Conservation (phyloP, 345 rosid genomes). For the Raphanus raphanistrum region DNA sequence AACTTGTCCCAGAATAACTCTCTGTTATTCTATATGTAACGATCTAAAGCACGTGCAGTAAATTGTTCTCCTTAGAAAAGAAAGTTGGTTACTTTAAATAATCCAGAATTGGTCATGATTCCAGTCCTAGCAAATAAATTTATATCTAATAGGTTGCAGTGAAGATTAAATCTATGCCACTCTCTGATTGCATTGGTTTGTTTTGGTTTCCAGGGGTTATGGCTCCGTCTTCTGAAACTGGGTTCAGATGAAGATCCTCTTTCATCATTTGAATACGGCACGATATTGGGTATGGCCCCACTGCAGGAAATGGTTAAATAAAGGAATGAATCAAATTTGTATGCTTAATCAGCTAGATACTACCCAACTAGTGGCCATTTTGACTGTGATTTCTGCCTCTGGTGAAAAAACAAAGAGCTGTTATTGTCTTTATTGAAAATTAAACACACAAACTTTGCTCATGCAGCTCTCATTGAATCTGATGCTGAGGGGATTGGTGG, state of each 20-base stretch:
- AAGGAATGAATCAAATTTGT: conserved; percentile 11
- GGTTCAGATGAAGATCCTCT: conserved; percentile 95
- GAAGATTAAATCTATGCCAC: conserved; percentile 16
- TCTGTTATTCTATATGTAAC: neutral
- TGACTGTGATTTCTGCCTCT: conserved; percentile 2
- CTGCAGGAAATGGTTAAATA: neutral
- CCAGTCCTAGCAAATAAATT: conserved; percentile 1
- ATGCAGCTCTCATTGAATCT: conserved; percentile 96
- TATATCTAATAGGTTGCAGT: neutral
- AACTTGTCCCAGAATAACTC: neutral
- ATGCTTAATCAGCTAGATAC: conserved; percentile 11
- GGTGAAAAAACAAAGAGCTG: conserved; percentile 19
- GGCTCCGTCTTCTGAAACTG: conserved; percentile 90
- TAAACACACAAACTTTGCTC: conserved; percentile 30
- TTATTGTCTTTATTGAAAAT: conserved; percentile 25
- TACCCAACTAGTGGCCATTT: conserved; percentile 13
- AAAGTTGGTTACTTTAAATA: conserved; percentile 1
- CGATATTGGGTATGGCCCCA: conserved; percentile 62
- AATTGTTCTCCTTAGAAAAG: neutral
- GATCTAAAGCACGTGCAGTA: neutral
- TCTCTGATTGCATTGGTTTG: conserved; percentile 21
- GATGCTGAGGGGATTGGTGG: conserved; percentile 99
- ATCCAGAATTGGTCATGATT: conserved; percentile 2
- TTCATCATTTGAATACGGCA: conserved; percentile 84
- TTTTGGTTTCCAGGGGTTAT: conserved; percentile 67